Evolutionary conservation across 1,284 basidiomycete species (phyloP).

Genomic region (Moniliophthora roreri): DNA sequence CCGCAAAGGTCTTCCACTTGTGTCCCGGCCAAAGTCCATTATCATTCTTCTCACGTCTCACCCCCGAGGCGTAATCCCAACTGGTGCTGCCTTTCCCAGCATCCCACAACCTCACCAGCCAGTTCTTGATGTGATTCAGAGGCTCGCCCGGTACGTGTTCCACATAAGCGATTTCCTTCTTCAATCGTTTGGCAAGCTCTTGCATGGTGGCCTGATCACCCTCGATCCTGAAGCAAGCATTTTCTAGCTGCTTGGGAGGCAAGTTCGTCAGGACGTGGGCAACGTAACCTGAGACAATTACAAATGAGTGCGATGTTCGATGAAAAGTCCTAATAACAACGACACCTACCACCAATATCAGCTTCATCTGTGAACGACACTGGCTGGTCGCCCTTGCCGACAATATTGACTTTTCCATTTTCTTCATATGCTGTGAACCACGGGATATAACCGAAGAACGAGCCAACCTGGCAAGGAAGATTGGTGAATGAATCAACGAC

Average conservation of each 20-base stretch:
- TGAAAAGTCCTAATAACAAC: no score
- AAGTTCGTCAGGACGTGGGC: slow-evolving; percentile 27
- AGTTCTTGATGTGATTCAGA: background rate
- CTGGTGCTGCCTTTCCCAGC: background rate
- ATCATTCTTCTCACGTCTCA: background rate
- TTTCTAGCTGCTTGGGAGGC: slow-evolving; percentile 22
- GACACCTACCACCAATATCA: slow-evolving; percentile 23
- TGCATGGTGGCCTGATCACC: slow-evolving; percentile 23
- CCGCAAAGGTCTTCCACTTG: background rate
- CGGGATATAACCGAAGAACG: slow-evolving; percentile 19
- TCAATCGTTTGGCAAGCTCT: slow-evolving; percentile 21
- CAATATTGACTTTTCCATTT: slow-evolving; percentile 18
- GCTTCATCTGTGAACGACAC: slow-evolving; percentile 20
- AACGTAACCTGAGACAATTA: slow-evolving; percentile 22
- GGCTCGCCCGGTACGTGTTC: slow-evolving; percentile 14
- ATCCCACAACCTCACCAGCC: background rate
- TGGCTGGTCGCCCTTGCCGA: slow-evolving; percentile 19
- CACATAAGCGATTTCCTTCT: slow-evolving; percentile 16
- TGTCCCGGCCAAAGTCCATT: background rate
- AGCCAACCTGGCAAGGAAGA: slow-evolving; percentile 17
- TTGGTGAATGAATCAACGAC: background rate
- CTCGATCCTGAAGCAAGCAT: slow-evolving; percentile 26
- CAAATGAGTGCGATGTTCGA: background rate
- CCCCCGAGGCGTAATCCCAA: background rate
- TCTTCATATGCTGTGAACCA: slow-evolving; percentile 10